phyloP scores from a whole-genome alignment of 1,139 yeast species.

The Lodderomyces parapsilosis region DNA sequence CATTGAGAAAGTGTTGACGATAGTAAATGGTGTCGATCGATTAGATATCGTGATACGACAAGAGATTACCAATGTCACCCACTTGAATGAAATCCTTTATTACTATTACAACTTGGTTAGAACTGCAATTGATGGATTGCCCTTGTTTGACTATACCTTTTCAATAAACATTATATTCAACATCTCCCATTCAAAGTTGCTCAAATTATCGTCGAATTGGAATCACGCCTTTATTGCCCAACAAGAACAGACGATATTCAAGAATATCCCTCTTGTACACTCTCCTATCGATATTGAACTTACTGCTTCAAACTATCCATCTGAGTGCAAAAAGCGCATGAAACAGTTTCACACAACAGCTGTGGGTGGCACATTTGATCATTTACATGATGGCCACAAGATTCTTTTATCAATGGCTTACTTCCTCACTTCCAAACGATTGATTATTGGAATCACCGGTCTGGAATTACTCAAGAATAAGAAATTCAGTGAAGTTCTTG shows the following conservation, averaged over 20 bases:
- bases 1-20: constrained; percentile 12
- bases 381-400: constrained; percentile 93
- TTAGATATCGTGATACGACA: constrained; percentile 27
- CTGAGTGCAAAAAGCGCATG: background rate
- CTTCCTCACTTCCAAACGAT: constrained; percentile 50
- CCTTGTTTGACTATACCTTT: constrained; percentile 22
- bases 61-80: constrained; percentile 18
- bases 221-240: constrained; percentile 8
- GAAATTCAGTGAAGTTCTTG: constrained; percentile 65
- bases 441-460: constrained; percentile 86
- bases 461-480: constrained; percentile 72
- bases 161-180: constrained; percentile 35
- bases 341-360: constrained; percentile 35
- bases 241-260: constrained; percentile 4
- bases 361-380: constrained; percentile 97
- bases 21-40: constrained; percentile 6
- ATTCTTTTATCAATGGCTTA: constrained; percentile 74
- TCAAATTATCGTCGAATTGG: constrained; percentile 7
- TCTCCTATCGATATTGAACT: background rate
- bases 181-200: constrained; percentile 4
- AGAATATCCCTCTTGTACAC: background rate
- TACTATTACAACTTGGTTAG: constrained; percentile 27
- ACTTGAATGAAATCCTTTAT: constrained; percentile 28
- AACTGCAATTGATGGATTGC: constrained; percentile 16
- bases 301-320: background rate